Base-by-base conservation (phyloP, 1,139 yeast genomes). In the Debaryomyces nepalensis region DNA sequence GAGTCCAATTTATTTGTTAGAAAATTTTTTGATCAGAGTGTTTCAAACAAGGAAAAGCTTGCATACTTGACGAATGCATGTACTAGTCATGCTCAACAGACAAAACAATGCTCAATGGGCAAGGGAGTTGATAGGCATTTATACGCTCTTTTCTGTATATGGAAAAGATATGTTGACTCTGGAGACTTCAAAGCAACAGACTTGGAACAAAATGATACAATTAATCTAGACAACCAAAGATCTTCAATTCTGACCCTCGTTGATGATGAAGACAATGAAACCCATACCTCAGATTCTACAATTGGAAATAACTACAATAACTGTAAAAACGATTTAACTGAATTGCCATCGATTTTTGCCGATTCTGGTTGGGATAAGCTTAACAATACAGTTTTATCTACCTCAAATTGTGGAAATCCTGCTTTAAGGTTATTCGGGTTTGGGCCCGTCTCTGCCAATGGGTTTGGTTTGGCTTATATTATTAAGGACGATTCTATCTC, bases 401-500 rank as follows among this genome's bases (percentile, higher is more conserved):
- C 77, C 6, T 72, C 71, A 3, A 64, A 66, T 46, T 73, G 79
- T 57, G 97, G 97, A 43, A 90, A 90, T 60, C 96, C 97, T 5
- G 81, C 96, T 1, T 73, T 90, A 49, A 79, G 91, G 53, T 76
- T 86, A 47, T 90, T 90, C 66, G 97, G 97, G 0, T 90, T 90
- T 66, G 97, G 97, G 4, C 97, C 97, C 2, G 91, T 87, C 5
- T 79, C 89, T 24, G 83, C 95, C 16, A 89, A 86, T 55, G 97
- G 97, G 11, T 90, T 87, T 66, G 97, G 97, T 20, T 77, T 90
- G 39, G 97, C 96, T 2, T 90, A 90, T 63, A 89, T 90, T 54
- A 85, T 90, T 56, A 88, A 90, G 61, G 89, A 81, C 45, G 89
- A 87, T 57, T 83, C 93, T 4, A 81, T 90, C 41, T 84, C 95